phyloP scores from a whole-genome alignment of 495 filamentous ascomycete genomes.

The Neurospora sp. region DNA sequence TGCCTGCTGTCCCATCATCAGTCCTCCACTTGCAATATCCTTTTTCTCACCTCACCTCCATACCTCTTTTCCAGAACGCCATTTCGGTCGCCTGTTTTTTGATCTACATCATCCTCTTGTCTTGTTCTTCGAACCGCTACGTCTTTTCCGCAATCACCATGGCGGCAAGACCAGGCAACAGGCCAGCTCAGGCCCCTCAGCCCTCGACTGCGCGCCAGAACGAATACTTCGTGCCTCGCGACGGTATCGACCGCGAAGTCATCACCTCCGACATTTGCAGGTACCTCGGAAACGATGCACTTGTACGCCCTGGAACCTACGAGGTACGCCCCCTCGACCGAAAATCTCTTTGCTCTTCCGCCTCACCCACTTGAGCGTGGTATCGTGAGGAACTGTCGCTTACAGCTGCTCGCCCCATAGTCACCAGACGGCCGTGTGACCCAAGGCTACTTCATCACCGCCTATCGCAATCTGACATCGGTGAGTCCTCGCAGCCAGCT shows the following conservation, averaged over 20 bases:
- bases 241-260: conserved; percentile 87
- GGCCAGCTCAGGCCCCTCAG: conserved; percentile 31
- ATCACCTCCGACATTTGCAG: conserved; percentile 93
- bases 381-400: conserved; percentile 4
- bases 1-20: conserved; percentile 9
- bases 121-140: background rate
- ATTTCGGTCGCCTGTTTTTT: conserved; percentile 1
- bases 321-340: conserved; percentile 46
- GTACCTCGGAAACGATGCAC: conserved; percentile 85
- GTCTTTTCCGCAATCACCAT: conserved; percentile 7
- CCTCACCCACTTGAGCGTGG: conserved; percentile 3
- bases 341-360: conserved; percentile 2
- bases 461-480: conserved; percentile 77
- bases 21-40: background rate
- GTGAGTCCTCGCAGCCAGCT: conserved; percentile 43
- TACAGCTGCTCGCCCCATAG: conserved; percentile 5
- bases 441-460: conserved; percentile 75
- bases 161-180: conserved; percentile 29
- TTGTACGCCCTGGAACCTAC: conserved; percentile 75
- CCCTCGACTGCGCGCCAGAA: conserved; percentile 48
- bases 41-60: conserved; percentile 13
- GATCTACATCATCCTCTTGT: background rate
- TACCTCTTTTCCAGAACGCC: conserved; percentile 8
- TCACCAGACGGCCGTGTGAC: conserved; percentile 47
- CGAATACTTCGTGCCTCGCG: conserved; percentile 79